Conservation (phyloP, 768 basidiomycete species). For the Guyanaporus albipodus region DNA sequence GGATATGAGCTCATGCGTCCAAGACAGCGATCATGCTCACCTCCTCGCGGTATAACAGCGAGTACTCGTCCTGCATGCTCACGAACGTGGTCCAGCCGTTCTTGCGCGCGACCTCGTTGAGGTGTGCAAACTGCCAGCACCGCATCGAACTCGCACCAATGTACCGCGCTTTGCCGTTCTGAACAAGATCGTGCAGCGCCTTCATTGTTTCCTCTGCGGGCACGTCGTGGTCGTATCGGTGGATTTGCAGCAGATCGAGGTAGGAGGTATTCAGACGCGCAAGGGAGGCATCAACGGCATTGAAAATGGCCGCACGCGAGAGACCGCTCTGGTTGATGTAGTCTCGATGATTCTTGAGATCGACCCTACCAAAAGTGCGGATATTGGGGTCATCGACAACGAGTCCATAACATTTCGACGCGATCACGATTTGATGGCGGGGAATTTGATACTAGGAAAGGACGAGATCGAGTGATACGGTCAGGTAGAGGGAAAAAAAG, state of each 20-base stretch:
- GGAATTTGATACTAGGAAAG: conserved; percentile 27
- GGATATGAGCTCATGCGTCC: background rate
- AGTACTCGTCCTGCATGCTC: conserved; percentile 49
- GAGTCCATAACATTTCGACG: conserved; percentile 25
- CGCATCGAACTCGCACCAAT: conserved; percentile 46
- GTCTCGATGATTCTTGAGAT: conserved; percentile 2
- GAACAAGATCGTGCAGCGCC: conserved; percentile 47
- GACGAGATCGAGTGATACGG: no score
- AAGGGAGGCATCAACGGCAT: conserved; percentile 35
- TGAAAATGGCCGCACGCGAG: conserved; percentile 37
- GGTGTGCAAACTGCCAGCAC: conserved; percentile 41
- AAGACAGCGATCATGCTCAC: background rate
- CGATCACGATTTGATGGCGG: conserved; percentile 30
- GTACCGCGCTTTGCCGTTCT: conserved; percentile 47
- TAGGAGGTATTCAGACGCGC: conserved; percentile 33
- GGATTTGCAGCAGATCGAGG: conserved; percentile 42
- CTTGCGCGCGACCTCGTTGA: conserved; percentile 42
- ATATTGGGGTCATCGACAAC: conserved; percentile 8
- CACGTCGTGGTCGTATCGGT: conserved; percentile 36
- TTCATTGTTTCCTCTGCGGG: conserved; percentile 47
- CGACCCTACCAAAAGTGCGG: background rate
- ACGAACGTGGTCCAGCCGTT: conserved; percentile 51
- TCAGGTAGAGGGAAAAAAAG: conserved; percentile 4
- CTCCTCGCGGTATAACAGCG: conserved; percentile 52
- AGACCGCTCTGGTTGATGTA: conserved; percentile 33